Evolutionary conservation across 2,329 filamentous ascomycete species (phyloP).

Genomic region (Cladosporium sp.): DNA sequence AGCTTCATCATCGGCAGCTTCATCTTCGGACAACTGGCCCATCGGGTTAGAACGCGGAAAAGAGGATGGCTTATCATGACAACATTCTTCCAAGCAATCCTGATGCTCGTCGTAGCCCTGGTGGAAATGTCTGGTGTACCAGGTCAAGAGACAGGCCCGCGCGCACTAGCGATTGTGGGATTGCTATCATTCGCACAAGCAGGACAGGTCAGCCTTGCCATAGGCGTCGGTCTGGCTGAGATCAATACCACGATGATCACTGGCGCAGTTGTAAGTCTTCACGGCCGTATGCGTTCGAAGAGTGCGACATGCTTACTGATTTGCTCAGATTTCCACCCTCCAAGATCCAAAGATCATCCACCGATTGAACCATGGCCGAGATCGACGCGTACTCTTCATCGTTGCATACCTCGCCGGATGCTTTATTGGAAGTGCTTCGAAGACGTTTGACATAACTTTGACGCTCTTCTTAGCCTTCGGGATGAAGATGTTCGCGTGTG

Average conservation of each 20-base stretch:
- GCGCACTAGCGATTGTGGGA: constrained; percentile 14
- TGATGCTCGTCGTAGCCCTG: constrained; percentile 18
- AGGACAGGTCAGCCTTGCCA: constrained; percentile 21
- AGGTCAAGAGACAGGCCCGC: not conserved
- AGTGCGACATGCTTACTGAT: constrained; percentile 4
- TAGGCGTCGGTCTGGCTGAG: constrained; percentile 19
- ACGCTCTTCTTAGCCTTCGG: constrained; percentile 17
- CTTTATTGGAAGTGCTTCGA: constrained; percentile 17
- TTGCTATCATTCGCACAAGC: constrained; percentile 16
- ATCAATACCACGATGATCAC: constrained; percentile 26
- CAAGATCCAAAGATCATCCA: not conserved
- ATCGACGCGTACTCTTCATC: constrained; percentile 14
- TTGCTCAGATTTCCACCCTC: constrained; percentile 8
- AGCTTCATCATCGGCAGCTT: constrained; percentile 19
- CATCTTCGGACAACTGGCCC: constrained; percentile 20
- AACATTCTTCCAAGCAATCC: constrained; percentile 16
- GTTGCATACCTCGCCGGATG: constrained; percentile 16
- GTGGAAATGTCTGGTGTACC: constrained; percentile 9
- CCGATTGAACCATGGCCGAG: constrained; percentile 14
- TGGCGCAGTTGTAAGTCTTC: constrained; percentile 17
- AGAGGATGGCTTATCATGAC: constrained; percentile 20
- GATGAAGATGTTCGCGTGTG: constrained; percentile 18
- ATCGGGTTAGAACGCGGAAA: constrained; percentile 14
- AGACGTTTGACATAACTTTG: constrained; percentile 10
- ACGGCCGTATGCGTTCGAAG: not conserved